These are phyloP conservation scores for Vitis hybrid DNA, from an alignment of 177 flowering plant species.

Conservation along the genomic window DNA sequence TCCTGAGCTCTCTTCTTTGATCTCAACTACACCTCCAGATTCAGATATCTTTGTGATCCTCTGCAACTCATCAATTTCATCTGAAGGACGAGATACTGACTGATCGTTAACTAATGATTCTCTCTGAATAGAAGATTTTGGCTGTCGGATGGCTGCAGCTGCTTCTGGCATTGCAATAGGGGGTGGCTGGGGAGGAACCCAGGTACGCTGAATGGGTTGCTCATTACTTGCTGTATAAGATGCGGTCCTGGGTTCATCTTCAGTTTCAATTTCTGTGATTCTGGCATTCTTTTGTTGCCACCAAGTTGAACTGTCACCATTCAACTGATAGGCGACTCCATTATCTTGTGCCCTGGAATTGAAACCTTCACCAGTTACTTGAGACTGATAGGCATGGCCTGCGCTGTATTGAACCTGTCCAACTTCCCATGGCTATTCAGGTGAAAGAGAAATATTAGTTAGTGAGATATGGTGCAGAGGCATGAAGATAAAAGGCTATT, in stretches of 20 bases:
- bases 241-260: slow-evolving; percentile 30
- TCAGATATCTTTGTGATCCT: slow-evolving; percentile 63
- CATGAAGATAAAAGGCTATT: too few species aligned
- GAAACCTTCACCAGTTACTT: slow-evolving; percentile 26
- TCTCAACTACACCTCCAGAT: slow-evolving; percentile 47
- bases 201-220: slow-evolving; percentile 47
- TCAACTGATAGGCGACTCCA: slow-evolving; percentile 31
- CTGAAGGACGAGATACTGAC: slow-evolving; percentile 29
- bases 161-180: slow-evolving; percentile 90
- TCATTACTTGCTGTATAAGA: slow-evolving; percentile 27
- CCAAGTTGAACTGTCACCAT: slow-evolving; percentile 59
- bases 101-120: slow-evolving; percentile 45
- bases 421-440: slow-evolving; percentile 78
- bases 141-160: slow-evolving; percentile 85
- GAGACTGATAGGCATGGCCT: slow-evolving; percentile 32
- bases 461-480: not conserved
- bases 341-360: slow-evolving; percentile 34
- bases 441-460: slow-evolving; percentile 3
- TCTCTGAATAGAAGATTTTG: slow-evolving; percentile 46
- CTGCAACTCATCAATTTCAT: slow-evolving; percentile 54
- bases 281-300: slow-evolving; percentile 60
- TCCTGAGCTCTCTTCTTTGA: slow-evolving; percentile 26
- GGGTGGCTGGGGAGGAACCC: slow-evolving; percentile 98
- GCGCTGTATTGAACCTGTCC: slow-evolving; percentile 41
- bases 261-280: slow-evolving; percentile 65